Base-by-base conservation (phyloP, 2,329 filamentous ascomycete genomes). In the Tolypocladium endophyticum region DNA sequence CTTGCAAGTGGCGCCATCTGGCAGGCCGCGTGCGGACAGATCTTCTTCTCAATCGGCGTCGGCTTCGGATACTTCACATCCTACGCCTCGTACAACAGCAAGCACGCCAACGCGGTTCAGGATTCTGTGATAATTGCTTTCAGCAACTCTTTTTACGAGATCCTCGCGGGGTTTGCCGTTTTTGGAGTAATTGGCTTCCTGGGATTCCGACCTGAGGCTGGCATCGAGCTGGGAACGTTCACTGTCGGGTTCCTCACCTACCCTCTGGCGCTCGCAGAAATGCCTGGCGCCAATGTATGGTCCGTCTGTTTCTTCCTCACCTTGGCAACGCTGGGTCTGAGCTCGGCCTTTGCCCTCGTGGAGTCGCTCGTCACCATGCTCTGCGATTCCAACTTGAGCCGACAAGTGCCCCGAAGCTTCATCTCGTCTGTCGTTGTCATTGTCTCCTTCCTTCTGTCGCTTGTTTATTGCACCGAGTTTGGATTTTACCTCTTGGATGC, bases 21-120 rank as follows among this genome's bases (percentile, higher is more conserved):
- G 80, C 79, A 82, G 64, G 79, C 75, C 4, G 80, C 79, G 3
- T 76, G 77, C 8, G 79, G 79, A 0, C 80, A 83, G 60, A 63
- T 70, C 11, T 69, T 67, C 55, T 60, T 67, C 45, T 60, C 33
- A 62, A 65, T 66, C 1, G 79, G 78, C 0, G 77, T 81, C 33
- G 78, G 77, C 0, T 80, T 81, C 61, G 78, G 79, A 4, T 80
- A 79, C 63, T 50, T 50, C 25, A 50, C 47, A 3, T 30, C 47
- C 7, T 50, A 50, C 47, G 47, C 47, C 25, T 50, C 47, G 3
- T 50, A 50, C 47, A 50, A 50, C 47, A 50, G 25, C 47, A 16
- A 16, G 25, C 18, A 30, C 25, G 14, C 47, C 47, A 50, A 50
- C 25, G 47, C 47, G 14, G 47, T 50, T 7, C 47, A 50, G 47